Conservation (phyloP, 164 flowering plant species). For the Malania oleifera region DNA sequence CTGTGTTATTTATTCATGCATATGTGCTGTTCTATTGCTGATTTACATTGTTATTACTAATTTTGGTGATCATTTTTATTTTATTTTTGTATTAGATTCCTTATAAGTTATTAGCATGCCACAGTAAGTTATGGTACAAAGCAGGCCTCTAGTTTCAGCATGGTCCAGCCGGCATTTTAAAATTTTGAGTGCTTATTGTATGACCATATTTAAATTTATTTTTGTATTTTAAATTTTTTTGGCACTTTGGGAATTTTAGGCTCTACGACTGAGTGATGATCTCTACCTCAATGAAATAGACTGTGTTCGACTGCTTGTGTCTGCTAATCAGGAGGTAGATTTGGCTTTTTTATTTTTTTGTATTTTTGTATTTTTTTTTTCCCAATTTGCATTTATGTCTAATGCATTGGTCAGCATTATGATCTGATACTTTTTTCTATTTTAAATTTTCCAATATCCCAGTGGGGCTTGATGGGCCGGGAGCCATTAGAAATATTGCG, state of each 20-base stretch:
- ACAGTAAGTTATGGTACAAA: too few relatives aligned
- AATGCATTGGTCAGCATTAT: too few relatives aligned
- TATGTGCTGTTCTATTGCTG: too few relatives aligned
- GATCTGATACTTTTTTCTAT: not conserved
- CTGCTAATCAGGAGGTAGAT: slow-evolving; percentile 89
- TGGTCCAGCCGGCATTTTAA: too few relatives aligned
- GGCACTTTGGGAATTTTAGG: slow-evolving; percentile 30
- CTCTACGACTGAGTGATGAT: slow-evolving; percentile 85
- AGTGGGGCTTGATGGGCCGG: slow-evolving; percentile 93
- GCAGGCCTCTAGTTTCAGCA: too few relatives aligned
- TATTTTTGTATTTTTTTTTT: not conserved
- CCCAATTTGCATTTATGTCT: not conserved
- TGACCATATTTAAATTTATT: not conserved
- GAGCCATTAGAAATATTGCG: slow-evolving; percentile 83
- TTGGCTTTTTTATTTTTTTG: not conserved
- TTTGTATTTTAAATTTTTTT: not conserved
- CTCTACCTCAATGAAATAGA: slow-evolving; percentile 94
- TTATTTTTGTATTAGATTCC: too few relatives aligned
- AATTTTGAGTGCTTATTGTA: too few relatives aligned
- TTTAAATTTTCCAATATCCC: too few relatives aligned
- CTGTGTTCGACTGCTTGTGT: slow-evolving; percentile 73
- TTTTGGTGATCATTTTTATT: too few relatives aligned
- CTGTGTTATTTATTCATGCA: too few relatives aligned
- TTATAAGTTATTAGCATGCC: too few relatives aligned
- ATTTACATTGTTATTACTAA: too few relatives aligned